Percentiles rank a stretch among this genome's conserved stretches.
phyloP scores from a whole-genome alignment of 352 stramenopile species.

The Achlya hypogyna region DNA sequence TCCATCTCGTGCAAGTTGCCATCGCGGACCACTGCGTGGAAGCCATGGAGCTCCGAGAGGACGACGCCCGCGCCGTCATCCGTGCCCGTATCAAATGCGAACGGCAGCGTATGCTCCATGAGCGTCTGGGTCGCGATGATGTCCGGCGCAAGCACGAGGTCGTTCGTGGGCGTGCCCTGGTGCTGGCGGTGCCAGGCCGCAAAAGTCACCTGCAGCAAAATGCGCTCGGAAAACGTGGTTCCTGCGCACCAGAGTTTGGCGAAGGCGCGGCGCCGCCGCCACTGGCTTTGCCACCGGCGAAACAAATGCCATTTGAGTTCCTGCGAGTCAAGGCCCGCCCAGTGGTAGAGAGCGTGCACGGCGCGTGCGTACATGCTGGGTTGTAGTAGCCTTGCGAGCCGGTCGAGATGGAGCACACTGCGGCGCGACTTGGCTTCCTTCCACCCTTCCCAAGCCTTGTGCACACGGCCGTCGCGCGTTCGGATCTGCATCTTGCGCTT shows the following conservation, averaged over 20 bases:
- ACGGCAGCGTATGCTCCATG: not conserved
- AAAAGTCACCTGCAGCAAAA: slow-evolving; percentile 3
- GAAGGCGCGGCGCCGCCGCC: not conserved
- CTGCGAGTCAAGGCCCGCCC: slow-evolving; percentile 6
- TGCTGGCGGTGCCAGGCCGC: not conserved
- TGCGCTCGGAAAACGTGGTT: not conserved
- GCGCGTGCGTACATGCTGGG: not conserved
- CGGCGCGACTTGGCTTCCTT: slow-evolving; percentile 11
- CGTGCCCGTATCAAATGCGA: not conserved
- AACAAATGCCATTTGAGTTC: slow-evolving; percentile 1
- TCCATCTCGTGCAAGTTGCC: slow-evolving; percentile 5
- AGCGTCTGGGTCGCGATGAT: not conserved
- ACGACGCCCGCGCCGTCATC: not conserved
- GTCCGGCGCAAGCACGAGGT: not conserved
- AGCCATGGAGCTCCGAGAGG: not conserved
- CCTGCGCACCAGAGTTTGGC: slow-evolving; percentile 11
- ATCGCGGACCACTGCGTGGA: slow-evolving; percentile 1
- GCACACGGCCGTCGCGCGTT: not conserved
- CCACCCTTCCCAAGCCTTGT: slow-evolving; percentile 13
- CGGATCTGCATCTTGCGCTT: slow-evolving; percentile 4
- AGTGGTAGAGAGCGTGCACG: slow-evolving; percentile 2
- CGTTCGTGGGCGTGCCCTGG: not conserved
- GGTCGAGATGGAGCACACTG: not conserved
- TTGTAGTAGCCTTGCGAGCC: slow-evolving; percentile 6
- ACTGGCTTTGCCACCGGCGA: not conserved